These are phyloP conservation scores for Malassezia furfur DNA, from an alignment of 1,284 basidiomycete species.

Conservation along the genomic window DNA sequence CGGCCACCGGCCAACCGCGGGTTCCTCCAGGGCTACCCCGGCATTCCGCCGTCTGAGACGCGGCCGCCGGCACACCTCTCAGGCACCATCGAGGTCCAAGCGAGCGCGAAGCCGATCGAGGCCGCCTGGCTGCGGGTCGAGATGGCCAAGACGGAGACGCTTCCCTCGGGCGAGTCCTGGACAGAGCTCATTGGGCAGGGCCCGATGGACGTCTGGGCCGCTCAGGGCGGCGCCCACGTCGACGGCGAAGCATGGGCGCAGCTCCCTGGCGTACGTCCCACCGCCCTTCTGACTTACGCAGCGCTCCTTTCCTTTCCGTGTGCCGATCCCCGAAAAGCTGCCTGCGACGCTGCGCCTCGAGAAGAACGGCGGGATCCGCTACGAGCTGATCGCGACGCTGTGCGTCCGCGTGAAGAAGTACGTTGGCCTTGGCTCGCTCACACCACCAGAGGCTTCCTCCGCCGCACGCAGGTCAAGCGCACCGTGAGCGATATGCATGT, in stretches of 20 bases:
- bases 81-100: conserved; percentile 36
- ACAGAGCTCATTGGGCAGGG: conserved; percentile 42
- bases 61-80: conserved; percentile 39
- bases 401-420: conserved; percentile 35
- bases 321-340: conserved; percentile 38
- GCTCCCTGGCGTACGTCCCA: conserved; percentile 17
- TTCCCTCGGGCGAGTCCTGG: conserved; percentile 42
- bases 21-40: conserved; percentile 43
- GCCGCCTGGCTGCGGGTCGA: conserved; percentile 45
- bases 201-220: conserved; percentile 41
- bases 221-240: conserved; percentile 18
- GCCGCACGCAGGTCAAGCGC: background rate
- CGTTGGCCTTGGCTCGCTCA: conserved; percentile 25
- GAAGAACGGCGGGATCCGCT: conserved; percentile 37
- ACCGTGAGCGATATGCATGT: conserved; percentile 27
- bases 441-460: conserved; percentile 30
- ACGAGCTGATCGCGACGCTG: conserved; percentile 42
- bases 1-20: conserved; percentile 38
- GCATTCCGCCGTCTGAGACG: conserved; percentile 29
- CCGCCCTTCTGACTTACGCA: background rate
- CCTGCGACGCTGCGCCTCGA: conserved; percentile 40
- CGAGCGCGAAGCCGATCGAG: conserved; percentile 32
- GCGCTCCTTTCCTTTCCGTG: conserved; percentile 26
- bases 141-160: conserved; percentile 41
- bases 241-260: conserved; percentile 28